Percentiles rank a stretch among this genome's conserved stretches.
Conservation (phyloP, 106 monocot genomes). For the Hemerocallis citrina region DNA sequence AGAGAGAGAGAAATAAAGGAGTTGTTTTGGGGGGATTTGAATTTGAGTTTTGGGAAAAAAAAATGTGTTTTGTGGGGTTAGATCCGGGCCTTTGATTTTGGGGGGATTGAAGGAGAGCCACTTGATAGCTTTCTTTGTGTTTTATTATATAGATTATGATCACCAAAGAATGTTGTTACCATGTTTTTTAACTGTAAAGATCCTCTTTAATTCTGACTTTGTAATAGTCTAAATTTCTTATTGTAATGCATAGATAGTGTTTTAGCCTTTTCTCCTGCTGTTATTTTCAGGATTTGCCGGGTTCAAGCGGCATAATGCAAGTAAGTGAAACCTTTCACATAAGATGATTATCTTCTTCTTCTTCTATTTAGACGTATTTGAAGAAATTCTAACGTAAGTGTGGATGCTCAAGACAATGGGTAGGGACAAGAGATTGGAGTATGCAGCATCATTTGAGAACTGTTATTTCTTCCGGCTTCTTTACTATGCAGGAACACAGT, state of each 20-base stretch:
- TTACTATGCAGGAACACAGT: slow-evolving; percentile 84
- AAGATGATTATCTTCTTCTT: background rate
- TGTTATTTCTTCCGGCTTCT: slow-evolving; percentile 92
- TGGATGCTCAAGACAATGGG: slow-evolving; percentile 66
- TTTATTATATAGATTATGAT: background rate
- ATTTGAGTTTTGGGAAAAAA: too few species aligned
- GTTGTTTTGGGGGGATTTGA: too few species aligned
- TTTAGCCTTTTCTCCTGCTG: background rate
- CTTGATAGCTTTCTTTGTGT: too few species aligned
- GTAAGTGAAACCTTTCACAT: slow-evolving; percentile 28
- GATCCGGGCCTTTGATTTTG: too few species aligned
- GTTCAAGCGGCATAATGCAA: slow-evolving; percentile 95
- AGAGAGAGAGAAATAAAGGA: too few species aligned
- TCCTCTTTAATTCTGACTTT: too few species aligned
- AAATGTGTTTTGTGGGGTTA: too few species aligned
- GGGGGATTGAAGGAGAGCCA: too few species aligned
- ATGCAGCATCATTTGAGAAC: slow-evolving; percentile 84
- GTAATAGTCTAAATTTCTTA: background rate
- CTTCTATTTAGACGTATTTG: background rate
- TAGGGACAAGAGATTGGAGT: slow-evolving; percentile 85
- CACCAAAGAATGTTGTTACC: background rate
- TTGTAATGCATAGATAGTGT: background rate
- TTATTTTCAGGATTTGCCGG: slow-evolving; percentile 79
- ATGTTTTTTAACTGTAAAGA: too few species aligned
- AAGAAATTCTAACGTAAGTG: slow-evolving; percentile 2